phyloP scores from a whole-genome alignment of 2,329 filamentous ascomycete genomes.

The Westerdykella ornata region DNA sequence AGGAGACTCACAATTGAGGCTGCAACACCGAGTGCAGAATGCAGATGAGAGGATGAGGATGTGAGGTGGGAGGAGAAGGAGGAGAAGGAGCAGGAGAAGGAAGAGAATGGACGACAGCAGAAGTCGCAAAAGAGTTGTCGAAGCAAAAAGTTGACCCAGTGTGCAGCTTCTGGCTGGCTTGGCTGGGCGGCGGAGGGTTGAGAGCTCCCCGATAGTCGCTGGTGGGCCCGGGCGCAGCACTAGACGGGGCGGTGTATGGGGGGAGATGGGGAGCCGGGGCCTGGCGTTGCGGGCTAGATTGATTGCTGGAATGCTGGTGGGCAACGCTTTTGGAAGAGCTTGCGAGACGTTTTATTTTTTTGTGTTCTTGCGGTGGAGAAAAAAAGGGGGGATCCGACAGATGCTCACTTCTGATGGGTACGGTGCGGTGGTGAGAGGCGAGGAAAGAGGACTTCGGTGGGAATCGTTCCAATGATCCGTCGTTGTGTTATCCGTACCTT shows the following conservation, averaged over 20 bases:
- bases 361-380: no score
- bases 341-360: no score
- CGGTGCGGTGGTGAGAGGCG: no score
- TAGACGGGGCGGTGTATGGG: constrained; percentile 31
- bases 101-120: not conserved
- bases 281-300: not conserved
- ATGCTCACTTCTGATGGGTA: no score
- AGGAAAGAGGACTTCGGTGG: no score
- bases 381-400: no score
- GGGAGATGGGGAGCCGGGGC: constrained; percentile 28
- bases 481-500: no score
- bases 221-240: constrained; percentile 19
- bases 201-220: not conserved
- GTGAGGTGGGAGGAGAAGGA: constrained; percentile 1
- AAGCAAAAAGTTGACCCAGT: no score
- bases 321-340: no score
- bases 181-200: constrained; percentile 1
- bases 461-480: no score
- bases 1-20: constrained; percentile 7
- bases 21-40: constrained; percentile 7
- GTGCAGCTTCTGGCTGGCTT: no score
- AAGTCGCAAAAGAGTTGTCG: not conserved
- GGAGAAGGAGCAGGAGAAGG: not conserved
- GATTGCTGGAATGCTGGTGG: not conserved
- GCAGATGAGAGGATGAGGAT: not conserved